Evolutionary conservation across 305 asterid species (phyloP).

Genomic region (Plantago lanceolata): DNA sequence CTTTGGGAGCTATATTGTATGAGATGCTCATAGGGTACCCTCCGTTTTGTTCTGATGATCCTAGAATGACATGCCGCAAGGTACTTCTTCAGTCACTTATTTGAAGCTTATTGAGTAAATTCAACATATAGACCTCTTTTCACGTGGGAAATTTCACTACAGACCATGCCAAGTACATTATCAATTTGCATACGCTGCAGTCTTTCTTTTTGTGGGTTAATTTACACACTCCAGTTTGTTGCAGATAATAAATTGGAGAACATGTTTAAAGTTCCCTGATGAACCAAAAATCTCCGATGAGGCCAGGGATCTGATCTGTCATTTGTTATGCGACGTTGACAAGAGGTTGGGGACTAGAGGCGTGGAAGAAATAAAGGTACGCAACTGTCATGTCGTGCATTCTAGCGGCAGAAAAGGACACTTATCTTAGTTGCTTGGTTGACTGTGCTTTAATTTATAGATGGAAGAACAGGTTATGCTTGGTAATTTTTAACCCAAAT

Average conservation of each 20-base stretch:
- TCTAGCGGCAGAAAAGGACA: not conserved
- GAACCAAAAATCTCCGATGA: conserved; percentile 79
- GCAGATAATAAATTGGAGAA: conserved; percentile 74
- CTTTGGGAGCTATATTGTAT: conserved; percentile 82
- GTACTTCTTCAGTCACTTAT: conserved; percentile 30
- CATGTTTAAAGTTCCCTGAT: conserved; percentile 87
- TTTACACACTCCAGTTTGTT: conserved; percentile 7
- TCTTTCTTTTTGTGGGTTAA: not conserved
- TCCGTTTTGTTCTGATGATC: conserved; percentile 96
- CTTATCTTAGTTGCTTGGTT: not conserved
- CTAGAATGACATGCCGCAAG: conserved; percentile 97
- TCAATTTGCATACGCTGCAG: not conserved
- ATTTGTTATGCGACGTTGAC: conserved; percentile 81
- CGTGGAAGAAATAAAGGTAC: conserved; percentile 87
- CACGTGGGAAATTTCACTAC: not conserved
- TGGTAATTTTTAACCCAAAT: too few species aligned
- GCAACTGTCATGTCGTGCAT: not conserved
- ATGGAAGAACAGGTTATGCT: not conserved
- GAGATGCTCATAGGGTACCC: conserved; percentile 96
- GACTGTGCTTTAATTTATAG: not conserved
- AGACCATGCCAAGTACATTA: not conserved
- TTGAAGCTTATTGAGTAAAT: not conserved
- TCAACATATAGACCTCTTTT: not conserved
- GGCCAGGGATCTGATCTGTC: conserved; percentile 85
- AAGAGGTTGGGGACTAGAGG: conserved; percentile 89